Evolutionary conservation across 495 filamentous ascomycete genomes (phyloP), one percentile per base, ranked within the genome.

Genomic region (Pseudoneurospora amorphoporcata): DNA sequence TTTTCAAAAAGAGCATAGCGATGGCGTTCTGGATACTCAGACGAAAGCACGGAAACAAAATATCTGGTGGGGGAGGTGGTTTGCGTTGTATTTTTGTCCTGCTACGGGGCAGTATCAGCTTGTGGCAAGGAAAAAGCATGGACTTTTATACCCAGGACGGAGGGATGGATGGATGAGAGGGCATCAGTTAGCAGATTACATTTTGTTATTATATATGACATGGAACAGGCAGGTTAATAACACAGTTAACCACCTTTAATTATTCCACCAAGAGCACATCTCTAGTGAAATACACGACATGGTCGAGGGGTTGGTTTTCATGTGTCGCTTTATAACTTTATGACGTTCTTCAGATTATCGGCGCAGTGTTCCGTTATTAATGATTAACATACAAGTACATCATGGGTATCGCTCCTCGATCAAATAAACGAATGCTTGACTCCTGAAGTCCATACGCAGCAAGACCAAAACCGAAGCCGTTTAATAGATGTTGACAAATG

Each of bases 1-100:
- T 39, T 53, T 68, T 3, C 23, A 4, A 39, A 68, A 37, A 71
- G 35, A 69, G 75, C 77, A 80, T 80, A 77, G 78, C 78, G 77
- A 80, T 71, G 78, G 78, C 75, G 75, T 77, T 80, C 42, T 29
- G 70, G 74, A 12, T 40, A 43, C 1, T 53, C 16, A 29, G 68
- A 43, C 72, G 70, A 58, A 12, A 68, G 43, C 43, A 45, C 10
- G 5, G 4, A n/a, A 14, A 35, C 8, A 71, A 39, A 32, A n/a
- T 4, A 17, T 19, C 4, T 2, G 35, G 42, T 35, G 7, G 23
- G 35, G 43, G 12, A 16, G 14, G 29, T 65, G 14, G 29, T 23
- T 65, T 65, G 53, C 29, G 23, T 65, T 65, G 53, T 17, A 17
- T 65, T 32, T 8, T 65, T 17, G 35, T 9, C 23, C 14, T 65